These are phyloP conservation scores for Cardamine resedifolia DNA, from an alignment of 345 rosid genomes.

Conservation along the genomic window DNA sequence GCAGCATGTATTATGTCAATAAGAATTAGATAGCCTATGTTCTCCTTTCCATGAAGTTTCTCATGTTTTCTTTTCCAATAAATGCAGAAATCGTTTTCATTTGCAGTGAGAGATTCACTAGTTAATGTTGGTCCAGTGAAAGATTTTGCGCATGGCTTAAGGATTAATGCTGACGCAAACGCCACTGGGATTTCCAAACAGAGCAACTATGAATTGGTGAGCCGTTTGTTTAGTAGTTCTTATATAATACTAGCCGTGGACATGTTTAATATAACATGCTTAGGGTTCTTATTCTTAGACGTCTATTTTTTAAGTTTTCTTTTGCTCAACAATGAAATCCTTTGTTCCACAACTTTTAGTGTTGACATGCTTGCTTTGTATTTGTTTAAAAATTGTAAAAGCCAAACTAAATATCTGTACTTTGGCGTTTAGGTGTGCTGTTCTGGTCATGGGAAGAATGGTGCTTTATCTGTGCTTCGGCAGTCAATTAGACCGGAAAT, in stretches of 20 bases:
- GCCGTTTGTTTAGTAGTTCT: conserved; percentile 34
- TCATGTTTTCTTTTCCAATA: conserved; percentile 30
- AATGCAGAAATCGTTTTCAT: conserved; percentile 88
- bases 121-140: conserved; percentile 91
- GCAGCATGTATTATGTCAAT: conserved; percentile 22
- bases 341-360: conserved; percentile 14
- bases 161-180: conserved; percentile 85
- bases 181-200: conserved; percentile 95
- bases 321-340: background rate
- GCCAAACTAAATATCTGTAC: conserved; percentile 17
- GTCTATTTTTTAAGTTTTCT: conserved; percentile 1
- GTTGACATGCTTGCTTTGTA: conserved; percentile 18
- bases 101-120: conserved; percentile 92
- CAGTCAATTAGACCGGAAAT: conserved; percentile 97
- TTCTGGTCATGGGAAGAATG: conserved; percentile 99
- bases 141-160: conserved; percentile 90
- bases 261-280: background rate
- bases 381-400: conserved; percentile 12
- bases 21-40: conserved; percentile 9
- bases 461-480: conserved; percentile 79
- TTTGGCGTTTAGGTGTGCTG: conserved; percentile 77
- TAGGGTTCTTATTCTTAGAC: conserved; percentile 4
- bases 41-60: conserved; percentile 25
- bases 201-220: conserved; percentile 96
- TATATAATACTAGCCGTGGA: conserved; percentile 13